These are phyloP conservation scores for Plantago major DNA, from an alignment of 257 asterid species.

Conservation along the genomic window DNA sequence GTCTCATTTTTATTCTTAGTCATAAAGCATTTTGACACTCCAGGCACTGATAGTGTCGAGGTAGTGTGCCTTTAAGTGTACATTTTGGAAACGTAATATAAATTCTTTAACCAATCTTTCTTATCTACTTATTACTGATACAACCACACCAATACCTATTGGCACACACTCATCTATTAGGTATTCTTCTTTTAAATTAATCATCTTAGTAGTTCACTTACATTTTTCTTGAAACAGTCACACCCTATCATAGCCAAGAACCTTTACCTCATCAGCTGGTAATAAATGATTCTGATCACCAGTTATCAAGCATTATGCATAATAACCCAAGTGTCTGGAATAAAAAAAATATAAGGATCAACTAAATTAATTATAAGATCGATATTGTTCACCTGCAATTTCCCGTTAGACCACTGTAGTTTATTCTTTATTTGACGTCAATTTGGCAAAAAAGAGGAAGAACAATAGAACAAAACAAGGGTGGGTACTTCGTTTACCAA, in stretches of 20 bases:
- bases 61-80: neutral
- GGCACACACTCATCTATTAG: no score
- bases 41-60: neutral
- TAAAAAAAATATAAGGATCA: neutral
- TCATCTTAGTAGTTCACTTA: neutral
- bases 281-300: no score
- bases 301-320: neutral
- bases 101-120: neutral
- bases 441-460: neutral
- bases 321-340: neutral
- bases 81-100: conserved; percentile 9
- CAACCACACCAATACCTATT: no score
- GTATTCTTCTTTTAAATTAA: neutral
- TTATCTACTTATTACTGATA: neutral
- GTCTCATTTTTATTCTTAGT: neutral
- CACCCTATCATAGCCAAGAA: no score
- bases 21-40: neutral
- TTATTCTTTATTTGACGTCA: neutral
- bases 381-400: neutral
- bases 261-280: no score
- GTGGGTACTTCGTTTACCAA: neutral
- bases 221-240: neutral
- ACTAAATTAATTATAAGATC: neutral
- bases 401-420: neutral
- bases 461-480: neutral